Evolutionary conservation across 1,284 basidiomycete genomes (phyloP).

Genomic region (Boletus smithii): DNA sequence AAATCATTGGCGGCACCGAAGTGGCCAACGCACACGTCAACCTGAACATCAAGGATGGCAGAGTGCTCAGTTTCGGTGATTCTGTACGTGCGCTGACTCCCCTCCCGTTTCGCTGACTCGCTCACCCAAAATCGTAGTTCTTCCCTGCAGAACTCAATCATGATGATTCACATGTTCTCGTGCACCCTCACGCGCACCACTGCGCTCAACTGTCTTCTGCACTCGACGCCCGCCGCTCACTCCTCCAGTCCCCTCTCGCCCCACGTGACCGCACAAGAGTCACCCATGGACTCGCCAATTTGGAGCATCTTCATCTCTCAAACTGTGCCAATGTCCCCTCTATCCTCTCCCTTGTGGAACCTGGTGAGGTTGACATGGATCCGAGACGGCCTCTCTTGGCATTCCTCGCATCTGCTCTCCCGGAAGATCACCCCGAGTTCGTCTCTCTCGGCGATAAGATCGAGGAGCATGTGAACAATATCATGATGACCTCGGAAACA

Average conservation of each 20-base stretch:
- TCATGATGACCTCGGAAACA: slow-evolving; percentile 47
- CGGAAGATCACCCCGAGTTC: slow-evolving; percentile 42
- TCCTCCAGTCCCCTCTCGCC: slow-evolving; percentile 11
- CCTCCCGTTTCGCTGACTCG: slow-evolving; percentile 14
- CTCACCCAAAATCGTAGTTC: slow-evolving; percentile 48
- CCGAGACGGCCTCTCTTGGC: slow-evolving; percentile 53
- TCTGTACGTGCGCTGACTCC: slow-evolving; percentile 50
- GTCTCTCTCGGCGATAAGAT: slow-evolving; percentile 53
- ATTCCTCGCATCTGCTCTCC: slow-evolving; percentile 76
- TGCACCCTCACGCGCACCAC: slow-evolving; percentile 55
- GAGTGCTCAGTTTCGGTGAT: slow-evolving; percentile 77
- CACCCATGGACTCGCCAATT: slow-evolving; percentile 30
- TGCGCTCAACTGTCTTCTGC: slow-evolving; percentile 48
- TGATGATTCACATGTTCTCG: slow-evolving; percentile 34
- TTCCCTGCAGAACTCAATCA: slow-evolving; percentile 50
- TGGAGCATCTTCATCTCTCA: slow-evolving; percentile 46
- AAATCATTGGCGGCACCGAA: slow-evolving; percentile 79
- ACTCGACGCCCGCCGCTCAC: slow-evolving; percentile 19
- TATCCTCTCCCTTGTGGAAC: slow-evolving; percentile 13
- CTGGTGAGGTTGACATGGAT: slow-evolving; percentile 27
- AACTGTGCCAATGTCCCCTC: slow-evolving; percentile 53
- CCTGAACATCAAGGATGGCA: slow-evolving; percentile 81
- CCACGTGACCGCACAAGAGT: slow-evolving; percentile 16
- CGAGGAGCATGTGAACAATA: slow-evolving; percentile 47
- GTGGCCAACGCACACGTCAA: slow-evolving; percentile 89